A percentile compares a stretch with the other conserved stretches of the same genome.
Conservation (phyloP, 2,329 filamentous ascomycete genomes). For the Pyrenophora graminea region DNA sequence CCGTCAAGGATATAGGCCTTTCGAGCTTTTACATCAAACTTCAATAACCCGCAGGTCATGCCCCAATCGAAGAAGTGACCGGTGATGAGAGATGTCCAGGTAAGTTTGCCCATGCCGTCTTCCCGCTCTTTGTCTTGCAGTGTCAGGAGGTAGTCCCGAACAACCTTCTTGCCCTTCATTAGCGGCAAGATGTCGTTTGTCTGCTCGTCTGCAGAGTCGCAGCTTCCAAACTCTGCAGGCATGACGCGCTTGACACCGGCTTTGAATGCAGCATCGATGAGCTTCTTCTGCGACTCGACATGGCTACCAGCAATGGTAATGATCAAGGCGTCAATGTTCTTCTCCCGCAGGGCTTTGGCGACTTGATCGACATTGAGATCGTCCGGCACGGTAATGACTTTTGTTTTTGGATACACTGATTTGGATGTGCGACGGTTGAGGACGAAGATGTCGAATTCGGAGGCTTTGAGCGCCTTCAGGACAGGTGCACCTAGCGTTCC, state of each 20-base stretch:
- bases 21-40: constrained; percentile 57
- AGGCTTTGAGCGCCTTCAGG: constrained; percentile 37
- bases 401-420: constrained; percentile 49
- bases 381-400: constrained; percentile 48
- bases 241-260: constrained; percentile 65
- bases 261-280: constrained; percentile 63
- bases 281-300: constrained; percentile 52
- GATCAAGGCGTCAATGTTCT: constrained; percentile 55
- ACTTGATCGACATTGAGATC: constrained; percentile 41
- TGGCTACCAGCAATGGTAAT: constrained; percentile 55
- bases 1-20: constrained; percentile 62
- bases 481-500: constrained; percentile 43
- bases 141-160: constrained; percentile 53
- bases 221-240: constrained; percentile 62
- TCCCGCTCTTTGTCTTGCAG: constrained; percentile 49
- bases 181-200: constrained; percentile 55
- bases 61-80: constrained; percentile 68
- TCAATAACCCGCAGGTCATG: constrained; percentile 55
- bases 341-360: constrained; percentile 49
- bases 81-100: constrained; percentile 64
- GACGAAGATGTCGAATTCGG: constrained; percentile 40
- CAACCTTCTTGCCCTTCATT: constrained; percentile 55
- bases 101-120: constrained; percentile 47
- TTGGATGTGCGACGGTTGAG: constrained; percentile 43
- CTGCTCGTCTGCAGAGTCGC: constrained; percentile 48